Percentiles rank a stretch among this genome's conserved stretches.
phyloP scores from a whole-genome alignment of 441 rosid genomes.

The Gossypium trilobum region DNA sequence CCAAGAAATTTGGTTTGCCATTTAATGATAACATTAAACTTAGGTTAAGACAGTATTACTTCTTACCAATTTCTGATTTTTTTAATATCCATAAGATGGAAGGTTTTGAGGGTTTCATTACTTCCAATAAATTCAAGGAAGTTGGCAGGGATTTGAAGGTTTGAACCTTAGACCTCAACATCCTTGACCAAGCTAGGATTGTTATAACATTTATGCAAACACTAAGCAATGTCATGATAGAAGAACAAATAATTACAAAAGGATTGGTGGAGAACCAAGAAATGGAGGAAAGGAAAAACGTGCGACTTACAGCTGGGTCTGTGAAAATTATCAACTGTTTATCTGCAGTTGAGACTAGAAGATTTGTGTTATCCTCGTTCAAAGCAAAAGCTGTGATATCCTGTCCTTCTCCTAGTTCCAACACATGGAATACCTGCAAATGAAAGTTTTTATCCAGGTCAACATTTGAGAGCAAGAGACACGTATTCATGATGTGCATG shows the following conservation, averaged over 20 bases:
- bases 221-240: not conserved
- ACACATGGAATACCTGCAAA: conserved; percentile 70
- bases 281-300: not conserved
- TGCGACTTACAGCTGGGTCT: conserved; percentile 81
- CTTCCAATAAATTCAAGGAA: not conserved
- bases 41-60: not conserved
- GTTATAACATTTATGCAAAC: not conserved
- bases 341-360: conserved; percentile 84
- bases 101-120: not conserved
- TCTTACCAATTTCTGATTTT: not conserved
- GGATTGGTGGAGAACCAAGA: not conserved
- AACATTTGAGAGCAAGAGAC: conserved; percentile 1
- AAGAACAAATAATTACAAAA: not conserved
- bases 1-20: not conserved
- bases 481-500: not conserved
- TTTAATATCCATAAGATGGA: not conserved
- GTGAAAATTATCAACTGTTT: conserved; percentile 87
- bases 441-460: conserved; percentile 12
- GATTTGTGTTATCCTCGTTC: conserved; percentile 76
- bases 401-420: conserved; percentile 63
- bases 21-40: not conserved
- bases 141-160: not conserved
- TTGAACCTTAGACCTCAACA: not conserved
- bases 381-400: conserved; percentile 80
- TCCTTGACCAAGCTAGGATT: not conserved